Evolutionary conservation across 2,329 filamentous ascomycete species (phyloP), one percentile per base, ranked within the genome.

Genomic region (Cordyceps militaris): DNA sequence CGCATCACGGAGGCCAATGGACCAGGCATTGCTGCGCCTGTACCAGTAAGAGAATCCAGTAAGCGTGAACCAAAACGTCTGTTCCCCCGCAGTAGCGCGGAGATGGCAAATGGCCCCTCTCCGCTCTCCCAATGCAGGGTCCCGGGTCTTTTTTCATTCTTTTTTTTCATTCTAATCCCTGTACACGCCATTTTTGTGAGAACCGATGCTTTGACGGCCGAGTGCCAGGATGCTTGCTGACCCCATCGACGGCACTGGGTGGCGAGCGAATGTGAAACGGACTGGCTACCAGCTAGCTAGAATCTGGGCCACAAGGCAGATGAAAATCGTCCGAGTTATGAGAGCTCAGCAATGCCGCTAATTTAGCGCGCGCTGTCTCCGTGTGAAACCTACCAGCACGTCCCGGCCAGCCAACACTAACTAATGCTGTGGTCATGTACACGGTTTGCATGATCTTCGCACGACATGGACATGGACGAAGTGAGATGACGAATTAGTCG

Each of bases 31-130:
- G 28, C 51, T 43, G 38, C 38, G 38, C 19, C 32, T 53, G 13
- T 14, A 28, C 13, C 21, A 34, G 19, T 21, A 42, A 6, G 30
- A 28, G 23, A 24, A 8, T 38, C 38, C 24, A 30, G 24, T 38
- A 53, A 28, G 21, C 49, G 49, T 42, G 49, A 52, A 54, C 51
- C 42, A 54, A 28, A 32, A 47, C 28, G 38, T 32, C 50, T 21
- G 23, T 54, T 47, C 52, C 52, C 52, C 52, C 42, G 52, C 42
- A 44, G 50, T 55, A 30, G 52, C 42, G 52, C 52, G 43, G 40
- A 46, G 52, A 53, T 53, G 50, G 26, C 38, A 55, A 19, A 7
- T 34, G 40, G 38, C 19, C 30, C n/a, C n/a, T n/a, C n/a, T n/a
- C n/a, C 52, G 34, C 42, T 21, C 30, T 47, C 7, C 9, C n/a